Evolutionary conservation across 2,329 filamentous ascomycete species (phyloP).

Genomic region (Lecanicillium sp.): DNA sequence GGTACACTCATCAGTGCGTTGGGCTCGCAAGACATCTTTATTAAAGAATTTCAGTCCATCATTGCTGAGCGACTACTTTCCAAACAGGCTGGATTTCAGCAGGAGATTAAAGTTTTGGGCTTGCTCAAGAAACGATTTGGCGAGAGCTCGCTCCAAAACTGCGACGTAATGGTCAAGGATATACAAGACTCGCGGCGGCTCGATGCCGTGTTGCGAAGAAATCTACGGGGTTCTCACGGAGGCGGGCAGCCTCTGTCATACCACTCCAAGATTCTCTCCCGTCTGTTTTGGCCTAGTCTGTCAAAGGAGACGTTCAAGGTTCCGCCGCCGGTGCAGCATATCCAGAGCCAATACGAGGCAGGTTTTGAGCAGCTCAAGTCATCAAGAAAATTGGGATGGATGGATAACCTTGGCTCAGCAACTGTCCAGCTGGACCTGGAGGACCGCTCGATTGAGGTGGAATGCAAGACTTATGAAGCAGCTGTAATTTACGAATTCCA

Average conservation of each 20-base stretch:
- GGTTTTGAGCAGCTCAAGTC: conserved; percentile 76
- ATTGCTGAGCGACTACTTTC: conserved; percentile 74
- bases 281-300: conserved; percentile 86
- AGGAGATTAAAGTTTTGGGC: conserved; percentile 74
- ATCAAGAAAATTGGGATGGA: conserved; percentile 80
- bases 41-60: conserved; percentile 85
- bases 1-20: conserved; percentile 83
- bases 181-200: conserved; percentile 74
- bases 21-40: conserved; percentile 83
- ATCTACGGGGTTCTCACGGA: conserved; percentile 13
- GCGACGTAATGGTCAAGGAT: conserved; percentile 95
- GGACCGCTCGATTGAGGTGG: conserved; percentile 65
- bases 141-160: conserved; percentile 77
- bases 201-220: conserved; percentile 56
- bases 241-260: conserved; percentile 31
- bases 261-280: conserved; percentile 79
- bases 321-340: conserved; percentile 45
- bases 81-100: conserved; percentile 61
- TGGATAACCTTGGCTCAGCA: conserved; percentile 72
- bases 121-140: conserved; percentile 85
- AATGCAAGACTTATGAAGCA: conserved; percentile 78
- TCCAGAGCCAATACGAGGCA: conserved; percentile 63
- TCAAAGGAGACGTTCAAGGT: conserved; percentile 61
- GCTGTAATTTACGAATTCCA: conserved; percentile 82
- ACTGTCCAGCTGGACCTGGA: conserved; percentile 74